These are phyloP conservation scores for Eucalyptus pumila DNA, from an alignment of 345 rosid species.

Conservation along the genomic window DNA sequence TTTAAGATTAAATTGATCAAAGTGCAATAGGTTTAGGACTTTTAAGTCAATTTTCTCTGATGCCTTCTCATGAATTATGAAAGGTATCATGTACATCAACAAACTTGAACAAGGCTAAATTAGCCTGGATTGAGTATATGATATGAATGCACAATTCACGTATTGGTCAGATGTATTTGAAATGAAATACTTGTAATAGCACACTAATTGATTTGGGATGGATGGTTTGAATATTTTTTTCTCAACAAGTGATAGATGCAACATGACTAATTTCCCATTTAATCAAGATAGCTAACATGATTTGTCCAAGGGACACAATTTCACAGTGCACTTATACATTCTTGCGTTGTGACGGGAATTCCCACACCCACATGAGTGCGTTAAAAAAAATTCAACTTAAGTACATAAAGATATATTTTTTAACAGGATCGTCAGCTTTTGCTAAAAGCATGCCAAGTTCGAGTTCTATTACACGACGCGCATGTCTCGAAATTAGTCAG, in stretches of 20 bases:
- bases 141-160: neutral
- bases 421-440: neutral
- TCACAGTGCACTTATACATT: neutral
- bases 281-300: neutral
- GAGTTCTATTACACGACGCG: neutral
- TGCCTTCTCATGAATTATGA: neutral
- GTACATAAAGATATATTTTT: neutral
- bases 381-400: neutral
- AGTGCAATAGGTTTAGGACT: too few species aligned
- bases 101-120: neutral
- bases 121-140: neutral
- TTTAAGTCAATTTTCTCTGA: fast-evolving
- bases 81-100: neutral
- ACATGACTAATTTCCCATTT: neutral
- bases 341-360: neutral
- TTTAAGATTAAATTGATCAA: too few species aligned
- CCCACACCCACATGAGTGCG: neutral
- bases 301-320: neutral
- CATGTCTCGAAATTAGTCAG: neutral
- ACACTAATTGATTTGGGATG: neutral
- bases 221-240: neutral
- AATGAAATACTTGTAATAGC: neutral
- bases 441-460: neutral
- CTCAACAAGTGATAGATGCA: neutral
- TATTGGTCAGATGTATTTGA: neutral